Base-by-base conservation (phyloP, 169 alveolate species). In the Plasmodium berghei region DNA sequence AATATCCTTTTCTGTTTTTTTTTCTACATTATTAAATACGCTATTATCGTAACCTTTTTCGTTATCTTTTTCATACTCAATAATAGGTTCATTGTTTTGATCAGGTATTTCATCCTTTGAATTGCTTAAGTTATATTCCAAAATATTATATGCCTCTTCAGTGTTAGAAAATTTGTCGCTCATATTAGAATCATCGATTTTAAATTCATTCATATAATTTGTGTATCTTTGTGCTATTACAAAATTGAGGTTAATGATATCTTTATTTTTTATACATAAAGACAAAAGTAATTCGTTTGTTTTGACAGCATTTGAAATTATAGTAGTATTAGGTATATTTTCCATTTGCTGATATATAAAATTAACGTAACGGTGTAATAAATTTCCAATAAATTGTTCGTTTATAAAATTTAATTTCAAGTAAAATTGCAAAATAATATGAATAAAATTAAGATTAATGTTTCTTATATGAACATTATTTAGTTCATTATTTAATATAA, bases 211-310 rank as follows among this genome's bases (percentile, higher is more conserved):
- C 20, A 73, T 42, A 54, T 26, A 86, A 40, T 86, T 66, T 6
- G 77, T 61, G 24, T 45, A 86, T 40, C 55, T 72, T 66, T 86
- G 91, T 49, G 72, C 14, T 18, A 69, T 1, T n/a, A 71, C 48
- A 48, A 70, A 86, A 63, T 86, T 86, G 12, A 86, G 49, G 12
- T 71, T 20, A 46, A 86, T 56, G 10, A 86, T 28, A n/a, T 86
- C 75, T 45, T 54, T 86, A 72, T 62, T 86, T 71, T 72, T 86
- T 4, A 86, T 42, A 62, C 91, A 71, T 8, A 86, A 72, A n/a
- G 73, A 70, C 24, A 61, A 45, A 20, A 86, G 54, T n/a, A 86
- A 28, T 4, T 86, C 77, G 66, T 86, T 86, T 8, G 75, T 86
- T 55, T n/a, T 86, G 2, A 71, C 46, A 10, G 71, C n/a, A 71